Evolutionary conservation across 1,284 basidiomycete species (phyloP), one percentile per base, ranked within the genome.

Genomic region (Boletellus deceptivus): DNA sequence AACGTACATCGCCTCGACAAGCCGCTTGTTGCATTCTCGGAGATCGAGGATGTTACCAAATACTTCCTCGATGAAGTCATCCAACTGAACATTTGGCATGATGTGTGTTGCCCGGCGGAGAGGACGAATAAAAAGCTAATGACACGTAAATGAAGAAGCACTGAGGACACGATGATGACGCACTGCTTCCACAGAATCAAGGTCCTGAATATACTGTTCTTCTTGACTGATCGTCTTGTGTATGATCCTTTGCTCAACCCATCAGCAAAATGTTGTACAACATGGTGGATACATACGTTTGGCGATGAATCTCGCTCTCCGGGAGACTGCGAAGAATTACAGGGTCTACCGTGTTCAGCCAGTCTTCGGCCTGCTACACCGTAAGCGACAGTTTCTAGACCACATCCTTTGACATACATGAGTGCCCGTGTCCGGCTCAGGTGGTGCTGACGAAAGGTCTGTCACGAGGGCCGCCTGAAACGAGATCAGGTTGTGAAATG

Each of bases 151-250:
- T 10, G 25, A 46, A 43, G 18, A 34, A 22, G 25, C 13, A 3
- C n/a, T 20, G 13, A 33, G 4, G 18, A 16, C 27, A 48, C 9
- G 36, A 29, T 34, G 6, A 38, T 9, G 18, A 65, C 76, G 31
- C 55, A 89, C 85, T 6, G 78, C 75, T 61, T 97, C 91, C 39
- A 98, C 80, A 5, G 86, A 80, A 52, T 93, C 85, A 6, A 99
- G 78, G 65, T 99, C 96, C 40, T 87, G 83, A 36, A 95, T 76
- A 65, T 97, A 98, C 62, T 92, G 86, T 60, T 91, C 86, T 70
- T 99, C 96, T 56, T 92, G 89, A 62, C 82, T 82, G 56, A 99
- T 89, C 36, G 95, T 84, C 69, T 95, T 94, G 62, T 90, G 86
- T 49, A 99, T 96, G 61, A 96, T 88, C n/a, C 85, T 88, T 54